These are phyloP conservation scores for Phallus indusiatus DNA, from an alignment of 768 basidiomycete genomes.

Conservation along the genomic window DNA sequence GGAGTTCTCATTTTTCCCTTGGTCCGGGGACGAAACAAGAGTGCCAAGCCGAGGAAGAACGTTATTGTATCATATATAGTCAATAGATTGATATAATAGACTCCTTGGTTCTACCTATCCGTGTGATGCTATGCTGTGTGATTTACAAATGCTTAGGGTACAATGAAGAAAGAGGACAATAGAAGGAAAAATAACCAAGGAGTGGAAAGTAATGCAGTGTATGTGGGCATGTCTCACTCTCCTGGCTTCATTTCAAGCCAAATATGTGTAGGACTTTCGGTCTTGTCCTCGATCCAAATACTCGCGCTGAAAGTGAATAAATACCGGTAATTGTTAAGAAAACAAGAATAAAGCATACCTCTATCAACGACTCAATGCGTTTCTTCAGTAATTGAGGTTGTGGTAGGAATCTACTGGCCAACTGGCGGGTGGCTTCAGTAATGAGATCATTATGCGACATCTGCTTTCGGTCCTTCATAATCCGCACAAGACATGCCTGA, in stretches of 20 bases:
- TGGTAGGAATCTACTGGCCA: conserved; percentile 78
- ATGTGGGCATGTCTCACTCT: neutral
- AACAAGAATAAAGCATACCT: conserved; percentile 40
- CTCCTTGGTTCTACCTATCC: neutral
- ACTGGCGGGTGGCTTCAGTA: conserved; percentile 82
- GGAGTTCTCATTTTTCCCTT: neutral
- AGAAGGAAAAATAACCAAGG: neutral
- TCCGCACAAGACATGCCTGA: conserved; percentile 92
- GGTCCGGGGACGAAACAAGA: neutral
- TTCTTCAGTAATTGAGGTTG: conserved; percentile 85
- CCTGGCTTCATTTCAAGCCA: conserved; percentile 24
- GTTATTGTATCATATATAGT: neutral
- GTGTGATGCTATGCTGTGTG: neutral
- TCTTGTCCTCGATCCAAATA: conserved; percentile 88
- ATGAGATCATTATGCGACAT: conserved; percentile 85
- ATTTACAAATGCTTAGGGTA: neutral
- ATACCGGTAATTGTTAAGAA: neutral
- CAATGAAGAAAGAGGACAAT: neutral
- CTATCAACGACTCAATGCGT: conserved; percentile 86
- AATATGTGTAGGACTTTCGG: conserved; percentile 80
- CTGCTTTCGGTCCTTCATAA: conserved; percentile 93
- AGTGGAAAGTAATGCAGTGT: neutral
- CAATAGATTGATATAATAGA: neutral
- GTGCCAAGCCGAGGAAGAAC: neutral
- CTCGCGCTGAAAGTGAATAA: conserved; percentile 54